Evolutionary conservation across 345 rosid genomes (phyloP).

Genomic region (Dimocarpus longan): DNA sequence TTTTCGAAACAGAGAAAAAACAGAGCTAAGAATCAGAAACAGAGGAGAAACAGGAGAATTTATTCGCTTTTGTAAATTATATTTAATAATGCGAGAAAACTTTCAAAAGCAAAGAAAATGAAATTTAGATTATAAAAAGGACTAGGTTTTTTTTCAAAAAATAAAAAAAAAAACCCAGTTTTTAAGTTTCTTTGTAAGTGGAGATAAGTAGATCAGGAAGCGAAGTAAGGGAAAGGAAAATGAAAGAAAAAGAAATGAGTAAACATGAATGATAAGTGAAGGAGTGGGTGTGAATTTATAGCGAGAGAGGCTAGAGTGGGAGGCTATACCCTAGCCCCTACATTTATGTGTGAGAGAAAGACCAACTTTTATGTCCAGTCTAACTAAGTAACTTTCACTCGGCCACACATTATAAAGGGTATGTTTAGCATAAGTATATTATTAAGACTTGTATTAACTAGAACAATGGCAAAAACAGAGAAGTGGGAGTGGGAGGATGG

Average conservation of each 20-base stretch:
- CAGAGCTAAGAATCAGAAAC: conserved; percentile 7
- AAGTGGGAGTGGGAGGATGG: neutral
- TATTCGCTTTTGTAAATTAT: neutral
- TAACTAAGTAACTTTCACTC: conserved; percentile 3
- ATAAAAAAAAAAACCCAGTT: no score
- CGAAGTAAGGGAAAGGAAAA: neutral
- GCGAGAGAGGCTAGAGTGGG: neutral
- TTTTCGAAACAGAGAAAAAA: neutral
- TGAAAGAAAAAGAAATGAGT: conserved; percentile 8
- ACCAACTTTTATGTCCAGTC: conserved; percentile 21
- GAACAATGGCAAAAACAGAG: neutral
- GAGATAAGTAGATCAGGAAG: neutral
- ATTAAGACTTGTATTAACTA: neutral
- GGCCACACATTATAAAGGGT: conserved; percentile 26
- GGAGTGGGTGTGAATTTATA: conserved; percentile 42
- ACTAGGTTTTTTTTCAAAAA: no score
- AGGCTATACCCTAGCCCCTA: neutral
- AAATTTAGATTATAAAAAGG: neutral
- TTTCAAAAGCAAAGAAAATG: neutral
- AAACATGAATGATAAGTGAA: conserved; percentile 32
- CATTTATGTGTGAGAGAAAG: neutral
- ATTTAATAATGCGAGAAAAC: no score
- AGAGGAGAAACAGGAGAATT: conserved; percentile 27
- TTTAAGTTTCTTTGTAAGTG: no score
- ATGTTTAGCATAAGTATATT: neutral